A percentile compares a stretch with the other conserved stretches of the same genome.
These are phyloP conservation scores for Podaxis rugospora DNA, from an alignment of 768 basidiomycete species.

Conservation along the genomic window DNA sequence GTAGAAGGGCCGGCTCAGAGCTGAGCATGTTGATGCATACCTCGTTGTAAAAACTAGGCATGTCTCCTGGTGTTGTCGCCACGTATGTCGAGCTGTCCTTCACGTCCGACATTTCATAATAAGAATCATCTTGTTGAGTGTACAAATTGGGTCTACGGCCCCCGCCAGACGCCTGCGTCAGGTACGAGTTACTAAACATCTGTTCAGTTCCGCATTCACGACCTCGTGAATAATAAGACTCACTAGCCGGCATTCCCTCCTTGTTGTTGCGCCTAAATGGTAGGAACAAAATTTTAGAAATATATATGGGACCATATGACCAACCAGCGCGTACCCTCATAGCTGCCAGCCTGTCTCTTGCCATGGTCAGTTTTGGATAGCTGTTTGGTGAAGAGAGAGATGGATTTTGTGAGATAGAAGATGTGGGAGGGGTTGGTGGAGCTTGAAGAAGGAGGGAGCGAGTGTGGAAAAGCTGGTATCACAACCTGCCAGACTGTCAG, in stretches of 20 bases:
- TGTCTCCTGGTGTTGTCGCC: constrained; percentile 44
- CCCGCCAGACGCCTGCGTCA: constrained; percentile 59
- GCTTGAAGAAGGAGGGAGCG: neutral
- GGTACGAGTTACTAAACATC: constrained; percentile 50
- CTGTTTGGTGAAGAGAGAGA: neutral
- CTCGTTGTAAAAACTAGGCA: constrained; percentile 73
- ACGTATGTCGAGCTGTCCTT: constrained; percentile 53
- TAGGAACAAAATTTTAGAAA: constrained; percentile 14
- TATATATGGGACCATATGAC: constrained; percentile 7
- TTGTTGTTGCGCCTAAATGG: constrained; percentile 64
- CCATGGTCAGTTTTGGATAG: constrained; percentile 39
- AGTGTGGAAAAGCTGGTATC: constrained; percentile 3
- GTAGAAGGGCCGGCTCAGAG: neutral
- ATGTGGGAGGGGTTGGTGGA: neutral
- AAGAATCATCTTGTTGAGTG: constrained; percentile 56
- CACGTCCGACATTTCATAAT: constrained; percentile 73
- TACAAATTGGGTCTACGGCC: constrained; percentile 57
- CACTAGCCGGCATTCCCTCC: constrained; percentile 48
- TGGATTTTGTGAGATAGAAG: neutral
- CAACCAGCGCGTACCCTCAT: constrained; percentile 58
- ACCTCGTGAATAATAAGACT: constrained; percentile 20
- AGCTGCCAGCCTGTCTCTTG: constrained; percentile 88
- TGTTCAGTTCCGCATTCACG: neutral
- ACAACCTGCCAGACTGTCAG: neutral
- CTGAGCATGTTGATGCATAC: constrained; percentile 29